Evolutionary conservation across 176 grass and related monocot genomes (phyloP).

Genomic region (Aegilops umbellulata): DNA sequence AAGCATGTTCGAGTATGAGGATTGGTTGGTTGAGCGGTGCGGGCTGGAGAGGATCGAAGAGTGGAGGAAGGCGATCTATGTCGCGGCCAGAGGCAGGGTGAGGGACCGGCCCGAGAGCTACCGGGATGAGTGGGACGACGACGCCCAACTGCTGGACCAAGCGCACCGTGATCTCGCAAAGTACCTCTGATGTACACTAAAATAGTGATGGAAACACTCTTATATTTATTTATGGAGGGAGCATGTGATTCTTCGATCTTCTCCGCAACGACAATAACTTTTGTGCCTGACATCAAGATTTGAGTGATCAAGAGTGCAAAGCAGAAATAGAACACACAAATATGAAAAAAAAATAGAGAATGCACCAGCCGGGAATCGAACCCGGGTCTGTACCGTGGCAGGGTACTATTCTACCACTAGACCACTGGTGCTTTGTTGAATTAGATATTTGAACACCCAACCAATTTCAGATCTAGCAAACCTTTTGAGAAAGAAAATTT

Average conservation of each 20-base stretch:
- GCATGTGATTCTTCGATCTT: too few relatives aligned
- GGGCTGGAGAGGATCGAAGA: neutral
- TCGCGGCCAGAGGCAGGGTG: neutral
- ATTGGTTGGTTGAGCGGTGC: neutral
- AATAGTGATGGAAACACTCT: too few relatives aligned
- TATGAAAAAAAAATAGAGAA: too few relatives aligned
- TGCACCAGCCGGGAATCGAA: conserved; percentile 61
- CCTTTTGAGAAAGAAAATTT: too few relatives aligned
- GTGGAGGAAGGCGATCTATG: neutral
- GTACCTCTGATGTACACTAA: neutral
- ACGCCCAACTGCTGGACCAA: neutral
- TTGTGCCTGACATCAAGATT: too few relatives aligned
- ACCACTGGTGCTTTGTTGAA: conserved; percentile 40
- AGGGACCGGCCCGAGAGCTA: neutral
- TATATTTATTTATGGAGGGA: too few relatives aligned
- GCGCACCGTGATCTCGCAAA: neutral
- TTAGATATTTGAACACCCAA: too few relatives aligned
- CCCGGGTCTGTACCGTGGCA: conserved; percentile 75
- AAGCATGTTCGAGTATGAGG: neutral
- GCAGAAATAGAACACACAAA: too few relatives aligned
- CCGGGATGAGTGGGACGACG: neutral
- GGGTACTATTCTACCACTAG: conserved; percentile 85
- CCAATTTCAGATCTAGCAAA: too few relatives aligned
- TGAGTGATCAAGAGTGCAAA: too few relatives aligned
- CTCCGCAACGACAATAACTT: too few relatives aligned